phyloP scores from a whole-genome alignment of 257 asterid species.

The Thymus quinquecostatus region DNA sequence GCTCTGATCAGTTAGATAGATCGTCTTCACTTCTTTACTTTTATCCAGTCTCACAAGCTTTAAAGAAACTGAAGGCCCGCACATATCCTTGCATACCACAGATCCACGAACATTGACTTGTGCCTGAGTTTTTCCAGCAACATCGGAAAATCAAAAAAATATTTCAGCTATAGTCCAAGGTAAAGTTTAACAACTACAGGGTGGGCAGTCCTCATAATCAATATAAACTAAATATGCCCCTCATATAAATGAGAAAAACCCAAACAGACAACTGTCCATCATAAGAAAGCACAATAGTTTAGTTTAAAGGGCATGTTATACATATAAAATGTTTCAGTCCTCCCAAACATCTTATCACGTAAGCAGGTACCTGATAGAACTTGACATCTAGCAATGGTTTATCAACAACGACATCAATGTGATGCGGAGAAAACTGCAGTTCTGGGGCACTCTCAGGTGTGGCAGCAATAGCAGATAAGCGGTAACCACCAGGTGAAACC shows the following conservation, averaged over 20 bases:
- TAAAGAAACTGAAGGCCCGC: slow-evolving; percentile 78
- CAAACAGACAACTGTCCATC: slow-evolving; percentile 11
- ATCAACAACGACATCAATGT: slow-evolving; percentile 64
- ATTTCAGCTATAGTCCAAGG: slow-evolving; percentile 8
- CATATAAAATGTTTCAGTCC: slow-evolving; percentile 12
- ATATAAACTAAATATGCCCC: slow-evolving; percentile 4
- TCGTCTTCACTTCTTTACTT: slow-evolving; percentile 52
- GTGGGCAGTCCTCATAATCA: not conserved
- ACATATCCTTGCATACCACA: slow-evolving; percentile 80
- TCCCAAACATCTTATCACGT: slow-evolving; percentile 15
- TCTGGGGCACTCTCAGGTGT: slow-evolving; percentile 78
- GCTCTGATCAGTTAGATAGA: slow-evolving; percentile 62
- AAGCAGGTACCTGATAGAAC: slow-evolving; percentile 74
- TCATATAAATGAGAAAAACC: slow-evolving; percentile 11
- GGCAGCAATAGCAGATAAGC: slow-evolving; percentile 88
- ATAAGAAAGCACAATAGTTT: slow-evolving; percentile 15
- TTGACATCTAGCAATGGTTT: slow-evolving; percentile 64
- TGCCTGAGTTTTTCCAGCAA: slow-evolving; percentile 56
- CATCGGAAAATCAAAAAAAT: slow-evolving; percentile 11
- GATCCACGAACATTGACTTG: slow-evolving; percentile 83
- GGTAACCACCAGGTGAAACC: slow-evolving; percentile 96
- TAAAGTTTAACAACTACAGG: slow-evolving; percentile 16
- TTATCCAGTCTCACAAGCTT: slow-evolving; percentile 62
- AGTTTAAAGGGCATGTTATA: slow-evolving; percentile 1
- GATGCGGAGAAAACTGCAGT: slow-evolving; percentile 77